Percentiles rank a stretch among this genome's conserved stretches.
Conservation (phyloP, 2,329 filamentous ascomycete species). For the Colletotrichum falcatum region DNA sequence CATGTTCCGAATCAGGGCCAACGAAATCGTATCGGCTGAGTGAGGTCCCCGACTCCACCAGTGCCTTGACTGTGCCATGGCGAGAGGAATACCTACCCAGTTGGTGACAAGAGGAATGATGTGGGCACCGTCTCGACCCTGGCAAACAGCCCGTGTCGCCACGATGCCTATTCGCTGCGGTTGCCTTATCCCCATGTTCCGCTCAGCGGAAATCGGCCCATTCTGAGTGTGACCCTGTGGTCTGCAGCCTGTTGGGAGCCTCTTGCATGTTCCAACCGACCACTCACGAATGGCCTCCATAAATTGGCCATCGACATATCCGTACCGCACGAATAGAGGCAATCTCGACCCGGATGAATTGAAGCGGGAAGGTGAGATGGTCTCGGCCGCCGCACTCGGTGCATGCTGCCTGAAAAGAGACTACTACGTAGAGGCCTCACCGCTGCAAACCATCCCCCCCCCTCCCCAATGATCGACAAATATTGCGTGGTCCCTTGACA, state of each 20-base stretch:
- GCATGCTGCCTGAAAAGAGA: background rate
- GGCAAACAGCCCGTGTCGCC: no score
- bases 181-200: no score
- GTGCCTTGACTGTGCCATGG: slow-evolving; percentile 11
- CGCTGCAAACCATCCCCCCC: no score
- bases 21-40: background rate
- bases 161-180: slow-evolving; percentile 34
- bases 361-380: background rate
- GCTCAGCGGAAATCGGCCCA: slow-evolving; percentile 10
- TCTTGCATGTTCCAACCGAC: background rate
- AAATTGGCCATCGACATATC: slow-evolving; percentile 18
- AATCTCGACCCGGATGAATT: slow-evolving; percentile 24
- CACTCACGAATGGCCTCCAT: background rate
- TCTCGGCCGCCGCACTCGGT: background rate
- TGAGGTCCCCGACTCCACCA: background rate
- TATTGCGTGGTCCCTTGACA: slow-evolving; percentile 18
- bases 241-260: background rate
- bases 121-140: no score
- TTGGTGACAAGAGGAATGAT: no score
- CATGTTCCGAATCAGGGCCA: slow-evolving; percentile 24
- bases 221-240: slow-evolving; percentile 20
- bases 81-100: background rate
- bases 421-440: background rate
- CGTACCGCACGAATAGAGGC: no score
- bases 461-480: background rate